Base-by-base conservation (phyloP, 164 flowering plant species). In the Stephania japonica region DNA sequence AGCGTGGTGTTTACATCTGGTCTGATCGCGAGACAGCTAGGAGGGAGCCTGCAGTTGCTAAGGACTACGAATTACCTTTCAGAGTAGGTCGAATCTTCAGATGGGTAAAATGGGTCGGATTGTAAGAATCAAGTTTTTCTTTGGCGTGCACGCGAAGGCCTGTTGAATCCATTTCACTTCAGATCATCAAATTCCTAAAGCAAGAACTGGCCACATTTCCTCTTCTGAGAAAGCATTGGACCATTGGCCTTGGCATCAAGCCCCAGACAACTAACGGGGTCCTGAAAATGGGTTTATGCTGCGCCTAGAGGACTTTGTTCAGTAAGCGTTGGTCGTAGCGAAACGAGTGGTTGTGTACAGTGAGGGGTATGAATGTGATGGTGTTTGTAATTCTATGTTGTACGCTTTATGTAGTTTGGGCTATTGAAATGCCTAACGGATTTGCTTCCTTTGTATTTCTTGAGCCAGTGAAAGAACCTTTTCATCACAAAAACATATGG, bases 61-160 rank as follows among this genome's bases (percentile, higher is more conserved):
- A 91, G 78, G 99, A 95, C 82, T 95, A 95, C 24, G 93, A 77
- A 75, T 76, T 95, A 79, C 99, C 99, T 70, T 90, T 88, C 82
- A 86, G 94, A 82, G 86, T 90, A 12, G 91, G 97, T 6, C 82
- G 89, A 65, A 66, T 85, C 68, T 95, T 95, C 82, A 83, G 92
- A 86, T 95, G 99, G 99, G 98, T 95, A 42, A 91, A 93, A 78
- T 95, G 99, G 96, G 98, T 95, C 49, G 99, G 99, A 25, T 80
- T 91, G 19, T 92, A 81, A 83, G 71, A 72, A 69, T 6, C 25
- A 1, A 41, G 62, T 21, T 64, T 56, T 32, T 13, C 12, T 64
- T 70, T 5, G 68, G 49, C 49, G 49, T 71, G 9, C 11, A 13
- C n/a, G 13, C 23, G 24, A 38, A 4, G 16, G 5, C 42, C 65